Base-by-base conservation (phyloP, 208 protist species). In the Trypanosoma lewisi region DNA sequence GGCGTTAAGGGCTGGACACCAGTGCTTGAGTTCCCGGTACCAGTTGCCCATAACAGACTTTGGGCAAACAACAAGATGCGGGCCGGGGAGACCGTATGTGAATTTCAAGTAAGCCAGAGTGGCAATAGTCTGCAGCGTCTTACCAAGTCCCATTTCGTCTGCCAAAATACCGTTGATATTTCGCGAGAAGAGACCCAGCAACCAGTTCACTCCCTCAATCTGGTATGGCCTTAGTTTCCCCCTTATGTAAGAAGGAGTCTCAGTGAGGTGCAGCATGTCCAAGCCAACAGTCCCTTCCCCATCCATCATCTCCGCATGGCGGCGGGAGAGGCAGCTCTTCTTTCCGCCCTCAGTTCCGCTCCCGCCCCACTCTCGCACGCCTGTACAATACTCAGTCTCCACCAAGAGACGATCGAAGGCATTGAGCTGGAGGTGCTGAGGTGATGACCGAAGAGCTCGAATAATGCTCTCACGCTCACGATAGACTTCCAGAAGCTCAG, bases 81-180 rank as follows among this genome's bases (percentile, higher is more conserved):
- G 98, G 3, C 98, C 97, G 1, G 82, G 77, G 56, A 98, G 83
- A 16, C 89, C 83, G 17, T 85, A 63, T 5, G 83, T 85, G 57
- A 97, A 87, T 47, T 95, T 95, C n/a, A 99, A 77, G 66, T 98
- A 98, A 3, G 85, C 95, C 2, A 99, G 62, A 39, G 98, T 83
- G 2, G 96, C 85, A 51, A 99, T 99, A 1, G 97, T 99, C 76
- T 99, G 97, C 41, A 99, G 93, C 16, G 91, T 97, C 58, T 97
- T 97, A 16, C 94, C 94, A 14, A 98, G 89, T 27, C 98, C 99
- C 98, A 99, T 99, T 81, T 99, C 98, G 79, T 99, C 99, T 5
- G 98, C 98, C 16, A 99, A 83, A 62, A 99, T 99, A 19, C 97
- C 98, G 74, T 99, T 99, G 60, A 99, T 94, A 47, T 92, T 94